Base-by-base conservation (phyloP, 192 early-diverging fungal genomes). In the Coemansia erecta region DNA sequence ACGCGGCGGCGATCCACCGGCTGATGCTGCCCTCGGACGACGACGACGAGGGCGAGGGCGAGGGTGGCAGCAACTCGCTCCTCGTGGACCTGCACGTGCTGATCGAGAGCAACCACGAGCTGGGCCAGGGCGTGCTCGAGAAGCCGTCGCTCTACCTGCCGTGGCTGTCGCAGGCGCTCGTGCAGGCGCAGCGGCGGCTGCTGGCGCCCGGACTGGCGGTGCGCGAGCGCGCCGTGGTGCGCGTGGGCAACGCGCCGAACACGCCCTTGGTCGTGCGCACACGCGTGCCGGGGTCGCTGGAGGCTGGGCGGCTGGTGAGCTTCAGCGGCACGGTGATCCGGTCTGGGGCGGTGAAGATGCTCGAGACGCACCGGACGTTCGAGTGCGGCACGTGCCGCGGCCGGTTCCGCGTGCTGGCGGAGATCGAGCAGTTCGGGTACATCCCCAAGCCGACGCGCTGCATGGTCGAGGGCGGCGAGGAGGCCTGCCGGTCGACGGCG, bases 301-400 rank as follows among this genome's bases (percentile, higher is more conserved):
- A 89, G 58, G 73, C 80, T 4, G 89, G 89, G 6, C 68, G 66
- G 10, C 74, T 89, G 66, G 35, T 89, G 21, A 70, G 73, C 17
- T 53, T 90, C 4, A 72, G 84, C 4, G 89, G 87, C 9, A 90
- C 89, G 12, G 89, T 88, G 9, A 80, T 85, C 13, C 75, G 88
- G 44, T 85, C 86, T 4, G 89, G 89, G 1, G 53, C 80, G 53
- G 81, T 83, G 22, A 89, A 88, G 64, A 84, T 91, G 80, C 66
- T 90, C 62, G 87, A 91, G 58, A 83, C 74, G 39, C 66, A 74
- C 26, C 72, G 80, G 40, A n/a, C 60, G 4, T 87, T 65, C 52
- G 47, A 57, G 24, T 91, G 90, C 57, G 15, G 55, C 12, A 80
- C 72, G 41, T 91, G 90, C 60, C 77, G 85, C 18, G 75, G 82